phyloP scores from a whole-genome alignment of 768 basidiomycete genomes.

The Lanmaoa pseudosensibilis region DNA sequence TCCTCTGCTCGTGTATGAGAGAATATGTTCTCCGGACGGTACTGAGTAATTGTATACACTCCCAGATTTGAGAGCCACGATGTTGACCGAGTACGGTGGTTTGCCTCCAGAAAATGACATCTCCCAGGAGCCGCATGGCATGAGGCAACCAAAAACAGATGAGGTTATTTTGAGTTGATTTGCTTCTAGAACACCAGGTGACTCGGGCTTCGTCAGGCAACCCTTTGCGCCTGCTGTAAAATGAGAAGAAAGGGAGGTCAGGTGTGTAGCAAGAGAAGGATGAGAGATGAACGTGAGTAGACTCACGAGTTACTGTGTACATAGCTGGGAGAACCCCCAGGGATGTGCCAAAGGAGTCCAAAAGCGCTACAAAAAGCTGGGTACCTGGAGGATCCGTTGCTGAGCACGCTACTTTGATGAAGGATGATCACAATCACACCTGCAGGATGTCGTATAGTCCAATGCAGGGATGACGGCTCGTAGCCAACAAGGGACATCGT shows the following conservation, averaged over 20 bases:
- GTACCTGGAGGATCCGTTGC: constrained; percentile 34
- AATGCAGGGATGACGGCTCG: constrained; percentile 34
- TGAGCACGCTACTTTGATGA: neutral
- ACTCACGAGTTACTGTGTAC: constrained; percentile 40
- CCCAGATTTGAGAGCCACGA: constrained; percentile 39
- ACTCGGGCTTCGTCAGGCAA: constrained; percentile 21
- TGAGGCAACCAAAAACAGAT: neutral
- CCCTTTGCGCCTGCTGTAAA: constrained; percentile 29
- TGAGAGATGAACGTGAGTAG: neutral
- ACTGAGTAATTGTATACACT: constrained; percentile 43
- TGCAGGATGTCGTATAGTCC: constrained; percentile 39
- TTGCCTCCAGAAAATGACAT: constrained; percentile 43
- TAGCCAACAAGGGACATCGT: constrained; percentile 38
- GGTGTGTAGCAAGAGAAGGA: neutral
- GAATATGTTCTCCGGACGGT: constrained; percentile 33
- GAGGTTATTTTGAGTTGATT: constrained; percentile 8
- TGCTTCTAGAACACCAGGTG: constrained; percentile 33
- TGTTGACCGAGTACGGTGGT: constrained; percentile 44
- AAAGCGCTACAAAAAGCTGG: constrained; percentile 42
- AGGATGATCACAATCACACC: constrained; percentile 34
- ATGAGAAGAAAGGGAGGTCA: neutral
- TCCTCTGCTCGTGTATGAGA: constrained; percentile 46
- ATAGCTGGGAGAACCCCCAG: constrained; percentile 40
- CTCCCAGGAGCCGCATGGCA: constrained; percentile 46
- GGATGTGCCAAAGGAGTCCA: constrained; percentile 44